Evolutionary conservation across 2,329 filamentous ascomycete species (phyloP), one percentile per base, ranked within the genome.

Genomic region (Dactylellina haptotyla): DNA sequence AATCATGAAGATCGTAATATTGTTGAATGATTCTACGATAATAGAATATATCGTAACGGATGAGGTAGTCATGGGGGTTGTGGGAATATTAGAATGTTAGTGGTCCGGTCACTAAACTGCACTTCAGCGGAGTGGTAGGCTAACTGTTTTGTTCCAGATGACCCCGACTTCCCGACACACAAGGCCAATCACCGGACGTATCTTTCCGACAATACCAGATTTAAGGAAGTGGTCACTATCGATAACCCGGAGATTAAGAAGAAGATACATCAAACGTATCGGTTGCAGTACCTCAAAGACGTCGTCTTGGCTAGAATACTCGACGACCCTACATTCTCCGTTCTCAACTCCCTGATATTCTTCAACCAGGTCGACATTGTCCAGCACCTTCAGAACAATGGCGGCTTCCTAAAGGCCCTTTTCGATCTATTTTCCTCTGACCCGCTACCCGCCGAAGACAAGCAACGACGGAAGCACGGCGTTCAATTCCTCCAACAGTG

Each of bases 361-460:
- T 99, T 96, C 85, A 95, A 98, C 82, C 95, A 99, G 83, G 93
- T 98, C 78, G 95, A 98, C 79, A 97, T 99, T 79, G 90, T 99
- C 54, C 91, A 94, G 79, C 92, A 98, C 81, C 85, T 99, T n/a
- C 93, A 97, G 81, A 85, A 85, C 25, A 97, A 97, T 78, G 84
- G 84, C 0, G 82, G 83, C 1, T 97, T 97, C 78, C 83, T 98
- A 26, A 89, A 88, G 76, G 92, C 97, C 75, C 85, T 98, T 2
- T 99, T 98, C 80, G 86, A 87, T 61, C 92, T 98, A 75, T 97
- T 98, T 79, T 82, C 83, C 58, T 64, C 69, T n/a, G 71, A 77
- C 18, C 75, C 73, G 14, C 66, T 71, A n/a, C 75, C 76, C 3
- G 57, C 76, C 1, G 73, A 66, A n/a, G 51, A 57, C 14, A 88